Conservation (phyloP, 177 flowering plant species). For the Vitis hybrid region DNA sequence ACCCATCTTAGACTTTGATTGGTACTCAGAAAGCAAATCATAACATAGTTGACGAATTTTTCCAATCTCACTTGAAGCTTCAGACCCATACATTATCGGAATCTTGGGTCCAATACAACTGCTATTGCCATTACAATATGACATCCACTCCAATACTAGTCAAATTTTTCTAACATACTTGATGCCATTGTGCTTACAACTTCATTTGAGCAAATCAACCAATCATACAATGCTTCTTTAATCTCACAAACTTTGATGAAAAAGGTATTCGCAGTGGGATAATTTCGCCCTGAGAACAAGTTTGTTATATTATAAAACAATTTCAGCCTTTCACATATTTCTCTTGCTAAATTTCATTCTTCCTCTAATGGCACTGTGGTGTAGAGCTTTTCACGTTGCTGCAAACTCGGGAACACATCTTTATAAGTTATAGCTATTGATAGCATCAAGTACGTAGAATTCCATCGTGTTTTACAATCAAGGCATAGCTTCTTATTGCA, state of each 20-base stretch:
- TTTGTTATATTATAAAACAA: background rate
- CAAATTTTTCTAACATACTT: slow-evolving; percentile 8
- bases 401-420: too few relatives aligned
- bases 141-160: background rate
- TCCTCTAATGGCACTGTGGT: slow-evolving; percentile 1
- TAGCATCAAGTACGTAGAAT: too few relatives aligned
- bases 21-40: background rate
- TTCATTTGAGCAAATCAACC: background rate
- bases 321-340: slow-evolving; percentile 14
- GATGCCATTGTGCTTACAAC: background rate
- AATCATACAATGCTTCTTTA: slow-evolving; percentile 2
- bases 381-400: background rate
- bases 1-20: background rate
- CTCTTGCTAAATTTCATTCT: slow-evolving; percentile 9
- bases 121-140: background rate
- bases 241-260: slow-evolving; percentile 6
- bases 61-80: too few relatives aligned
- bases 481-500: too few relatives aligned
- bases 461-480: too few relatives aligned
- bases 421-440: too few relatives aligned
- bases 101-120: background rate
- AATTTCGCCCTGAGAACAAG: too few relatives aligned
- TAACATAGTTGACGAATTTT: background rate
- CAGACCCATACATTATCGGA: too few relatives aligned
- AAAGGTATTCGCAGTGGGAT: background rate